Base-by-base conservation (phyloP, 2,329 filamentous ascomycete species). In the Neoascochyta sp. region DNA sequence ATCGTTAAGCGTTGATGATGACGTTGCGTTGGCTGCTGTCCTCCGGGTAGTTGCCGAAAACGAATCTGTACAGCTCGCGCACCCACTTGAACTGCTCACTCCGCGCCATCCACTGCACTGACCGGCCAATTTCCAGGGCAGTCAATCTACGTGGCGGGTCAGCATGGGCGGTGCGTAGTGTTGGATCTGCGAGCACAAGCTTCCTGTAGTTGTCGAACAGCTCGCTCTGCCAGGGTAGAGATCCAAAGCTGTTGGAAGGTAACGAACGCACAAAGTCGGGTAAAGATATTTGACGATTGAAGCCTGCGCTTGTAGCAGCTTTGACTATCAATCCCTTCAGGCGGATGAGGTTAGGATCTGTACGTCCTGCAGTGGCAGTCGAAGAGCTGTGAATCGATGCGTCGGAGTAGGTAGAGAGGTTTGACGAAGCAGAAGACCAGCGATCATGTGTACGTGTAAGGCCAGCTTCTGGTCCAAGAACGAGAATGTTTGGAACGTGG, bases 231-330 rank as follows among this genome's bases (percentile, higher is more conserved):
- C 77, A 80, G 0, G 81, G 70, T 0, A 81, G 64, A 1, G 78
- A 75, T 9, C 89, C 89, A 53, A 95, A 95, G 1, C 85, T 81
- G 11, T 83, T 85, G 1, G 78, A 72, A 0, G 85, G 83, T 4
- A 95, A 70, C 8, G 75, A 71, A 51, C 88, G 83, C 27, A 90
- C 80, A 53, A 92, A 95, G 2, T 75, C 71, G 16, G 86, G 81
- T 2, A 95, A 67, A 1, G 75, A 74, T 9, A 69, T 65, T 9
- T 70, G 66, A 7, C 85, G 81, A 36, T 77, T 75, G 64, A 83
- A 95, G 8, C 88, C 88, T 3, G 83, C 76, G 54, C 90, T 89
- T 67, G 90, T 81, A 14, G 88, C 89, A 1, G 89, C 87, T 57
- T 88, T 88, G 22, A 93, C 70, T 17, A 93, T 80, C 7, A 95